phyloP scores from a whole-genome alignment of 2,329 filamentous ascomycete genomes.

The Pyrenochaeta sp. region DNA sequence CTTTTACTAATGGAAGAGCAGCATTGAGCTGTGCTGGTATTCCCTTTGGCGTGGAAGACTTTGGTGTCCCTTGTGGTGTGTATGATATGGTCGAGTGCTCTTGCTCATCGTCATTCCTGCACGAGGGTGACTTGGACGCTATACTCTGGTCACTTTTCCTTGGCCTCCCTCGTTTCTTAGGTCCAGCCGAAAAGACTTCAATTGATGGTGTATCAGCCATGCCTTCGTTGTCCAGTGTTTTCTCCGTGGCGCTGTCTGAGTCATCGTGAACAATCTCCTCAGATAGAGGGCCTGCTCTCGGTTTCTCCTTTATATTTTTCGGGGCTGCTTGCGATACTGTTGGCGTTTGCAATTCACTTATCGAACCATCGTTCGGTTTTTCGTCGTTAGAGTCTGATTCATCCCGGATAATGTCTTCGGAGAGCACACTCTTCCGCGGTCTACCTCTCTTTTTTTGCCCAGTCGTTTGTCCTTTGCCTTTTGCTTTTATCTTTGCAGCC shows the following conservation, averaged over 20 bases:
- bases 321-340: background rate
- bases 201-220: background rate
- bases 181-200: background rate
- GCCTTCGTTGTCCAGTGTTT: background rate
- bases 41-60: slow-evolving; percentile 5
- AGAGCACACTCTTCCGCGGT: slow-evolving; percentile 30
- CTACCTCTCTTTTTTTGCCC: slow-evolving; percentile 26
- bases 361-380: background rate
- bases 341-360: slow-evolving; percentile 9
- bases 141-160: slow-evolving; percentile 15
- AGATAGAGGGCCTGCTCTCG: slow-evolving; percentile 28
- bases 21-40: background rate
- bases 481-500: slow-evolving; percentile 21
- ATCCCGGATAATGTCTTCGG: slow-evolving; percentile 25
- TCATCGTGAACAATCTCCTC: slow-evolving; percentile 28
- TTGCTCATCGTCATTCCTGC: background rate
- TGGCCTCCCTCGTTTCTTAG: slow-evolving; percentile 24
- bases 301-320: slow-evolving; percentile 18
- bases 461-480: slow-evolving; percentile 17
- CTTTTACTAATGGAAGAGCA: background rate
- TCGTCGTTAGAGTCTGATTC: slow-evolving; percentile 15
- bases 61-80: background rate
- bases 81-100: background rate
- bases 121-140: background rate
- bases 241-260: slow-evolving; percentile 19